Conservation (phyloP, 768 basidiomycete genomes). For the Boletus speciosus region DNA sequence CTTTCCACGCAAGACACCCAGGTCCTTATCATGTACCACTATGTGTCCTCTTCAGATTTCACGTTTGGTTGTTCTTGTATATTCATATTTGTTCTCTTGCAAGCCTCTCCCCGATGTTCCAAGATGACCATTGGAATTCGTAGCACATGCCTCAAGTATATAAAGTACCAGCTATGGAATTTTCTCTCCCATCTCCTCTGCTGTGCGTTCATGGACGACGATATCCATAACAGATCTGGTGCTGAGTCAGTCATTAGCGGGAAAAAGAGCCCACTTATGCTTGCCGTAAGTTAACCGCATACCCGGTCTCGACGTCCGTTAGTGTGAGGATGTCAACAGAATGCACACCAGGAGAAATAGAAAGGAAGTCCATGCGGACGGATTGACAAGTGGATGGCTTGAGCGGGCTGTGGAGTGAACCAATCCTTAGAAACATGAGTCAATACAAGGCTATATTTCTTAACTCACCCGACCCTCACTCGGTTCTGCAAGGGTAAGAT, state of each 20-base stretch:
- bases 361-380: slow-evolving; percentile 82
- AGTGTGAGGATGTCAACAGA: slow-evolving; percentile 67
- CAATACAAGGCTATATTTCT: not conserved
- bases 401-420: slow-evolving; percentile 51
- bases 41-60: slow-evolving; percentile 13
- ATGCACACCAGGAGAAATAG: slow-evolving; percentile 77
- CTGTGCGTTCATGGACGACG: slow-evolving; percentile 56
- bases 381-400: slow-evolving; percentile 82
- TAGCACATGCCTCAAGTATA: slow-evolving; percentile 10
- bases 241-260: not conserved
- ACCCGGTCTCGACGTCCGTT: slow-evolving; percentile 72
- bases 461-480: slow-evolving; percentile 71
- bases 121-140: not conserved
- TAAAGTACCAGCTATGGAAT: slow-evolving; percentile 14
- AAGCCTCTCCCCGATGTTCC: slow-evolving; percentile 6
- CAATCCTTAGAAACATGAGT: not conserved
- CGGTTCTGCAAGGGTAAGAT: slow-evolving; percentile 75
- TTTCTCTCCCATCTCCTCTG: not conserved
- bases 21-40: slow-evolving; percentile 18
- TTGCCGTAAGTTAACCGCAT: slow-evolving; percentile 70
- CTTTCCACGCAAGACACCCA: slow-evolving; percentile 4
- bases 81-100: slow-evolving; percentile 17
- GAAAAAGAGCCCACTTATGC: slow-evolving; percentile 8
- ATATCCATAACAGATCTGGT: slow-evolving; percentile 70
- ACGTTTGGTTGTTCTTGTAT: slow-evolving; percentile 20